These are phyloP conservation scores for Erigeron philadelphicus DNA, from an alignment of 140 eudicot species.

Conservation along the genomic window DNA sequence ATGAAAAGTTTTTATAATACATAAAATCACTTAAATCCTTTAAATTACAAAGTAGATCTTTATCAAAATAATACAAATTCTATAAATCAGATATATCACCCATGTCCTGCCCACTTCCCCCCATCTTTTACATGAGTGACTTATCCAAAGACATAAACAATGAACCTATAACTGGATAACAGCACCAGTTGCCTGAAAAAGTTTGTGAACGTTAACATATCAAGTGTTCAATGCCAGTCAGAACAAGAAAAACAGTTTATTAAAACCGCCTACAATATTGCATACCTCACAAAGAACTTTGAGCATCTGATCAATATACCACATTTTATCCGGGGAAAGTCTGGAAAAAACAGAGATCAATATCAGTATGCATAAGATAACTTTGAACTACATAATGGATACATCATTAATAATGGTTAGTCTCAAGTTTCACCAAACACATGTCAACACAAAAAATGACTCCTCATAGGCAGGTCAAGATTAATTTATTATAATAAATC, in stretches of 20 bases:
- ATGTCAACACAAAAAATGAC: background rate
- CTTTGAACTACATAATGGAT: background rate
- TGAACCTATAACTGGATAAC: background rate
- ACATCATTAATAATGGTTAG: background rate
- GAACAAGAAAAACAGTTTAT: conserved; percentile 1
- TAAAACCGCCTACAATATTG: conserved; percentile 16
- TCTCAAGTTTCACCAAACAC: background rate
- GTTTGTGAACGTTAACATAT: conserved; percentile 2
- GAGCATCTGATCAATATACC: conserved; percentile 95
- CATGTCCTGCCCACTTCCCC: background rate
- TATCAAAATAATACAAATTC: background rate
- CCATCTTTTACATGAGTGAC: background rate
- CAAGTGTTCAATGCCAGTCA: background rate
- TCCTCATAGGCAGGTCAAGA: background rate
- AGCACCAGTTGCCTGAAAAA: background rate
- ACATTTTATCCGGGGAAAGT: conserved; percentile 79
- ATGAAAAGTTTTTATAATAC: background rate
- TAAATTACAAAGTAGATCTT: background rate
- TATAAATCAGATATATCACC: background rate
- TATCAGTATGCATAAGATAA: conserved; percentile 17
- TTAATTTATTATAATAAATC: background rate
- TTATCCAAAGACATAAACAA: conserved; percentile 5
- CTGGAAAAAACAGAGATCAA: conserved; percentile 34
- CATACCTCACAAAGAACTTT: conserved; percentile 90
- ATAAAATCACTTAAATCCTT: background rate